A percentile compares a stretch with the other conserved stretches of the same genome.
Evolutionary conservation across 1,284 basidiomycete species (phyloP).

Genomic region (Ustilago vetiveriae): DNA sequence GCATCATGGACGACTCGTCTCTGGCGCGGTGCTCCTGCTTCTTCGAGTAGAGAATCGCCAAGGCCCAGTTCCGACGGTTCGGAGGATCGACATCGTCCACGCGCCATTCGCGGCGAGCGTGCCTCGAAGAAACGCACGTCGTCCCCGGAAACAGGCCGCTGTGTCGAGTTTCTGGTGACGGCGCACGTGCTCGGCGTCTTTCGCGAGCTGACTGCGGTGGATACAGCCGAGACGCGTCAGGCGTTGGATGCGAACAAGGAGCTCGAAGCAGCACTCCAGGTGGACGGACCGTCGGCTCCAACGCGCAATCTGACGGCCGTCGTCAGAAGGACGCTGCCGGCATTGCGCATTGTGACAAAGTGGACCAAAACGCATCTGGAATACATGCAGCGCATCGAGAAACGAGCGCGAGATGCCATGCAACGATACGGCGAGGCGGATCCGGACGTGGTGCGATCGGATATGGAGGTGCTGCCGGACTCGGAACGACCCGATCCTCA

Average conservation of each 20-base stretch:
- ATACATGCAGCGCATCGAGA: slow-evolving; percentile 71
- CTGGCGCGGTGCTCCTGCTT: slow-evolving; percentile 39
- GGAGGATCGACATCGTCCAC: slow-evolving; percentile 37
- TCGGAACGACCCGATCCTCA: slow-evolving; percentile 25
- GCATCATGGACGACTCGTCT: slow-evolving; percentile 58
- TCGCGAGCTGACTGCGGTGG: slow-evolving; percentile 76
- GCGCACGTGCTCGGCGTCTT: slow-evolving; percentile 79
- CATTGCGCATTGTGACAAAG: slow-evolving; percentile 84
- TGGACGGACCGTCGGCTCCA: slow-evolving; percentile 1
- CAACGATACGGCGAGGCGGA: slow-evolving; percentile 26
- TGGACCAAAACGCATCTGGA: slow-evolving; percentile 85
- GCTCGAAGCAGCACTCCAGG: slow-evolving; percentile 7
- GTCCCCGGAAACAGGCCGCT: slow-evolving; percentile 33
- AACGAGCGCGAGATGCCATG: slow-evolving; percentile 40
- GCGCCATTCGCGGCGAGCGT: slow-evolving; percentile 73
- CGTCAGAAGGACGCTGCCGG: slow-evolving; percentile 84
- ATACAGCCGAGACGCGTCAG: slow-evolving; percentile 70
- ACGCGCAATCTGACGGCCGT: slow-evolving; percentile 84
- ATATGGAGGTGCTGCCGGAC: slow-evolving; percentile 26
- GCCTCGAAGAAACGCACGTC: slow-evolving; percentile 31
- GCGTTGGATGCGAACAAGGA: slow-evolving; percentile 72
- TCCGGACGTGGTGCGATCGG: slow-evolving; percentile 23
- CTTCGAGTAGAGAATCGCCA: slow-evolving; percentile 22
- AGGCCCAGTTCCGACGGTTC: slow-evolving; percentile 25
- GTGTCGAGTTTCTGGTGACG: slow-evolving; percentile 76